These are phyloP conservation scores for Jackrogersella multiformis DNA, from an alignment of 495 filamentous ascomycete species.

Conservation along the genomic window DNA sequence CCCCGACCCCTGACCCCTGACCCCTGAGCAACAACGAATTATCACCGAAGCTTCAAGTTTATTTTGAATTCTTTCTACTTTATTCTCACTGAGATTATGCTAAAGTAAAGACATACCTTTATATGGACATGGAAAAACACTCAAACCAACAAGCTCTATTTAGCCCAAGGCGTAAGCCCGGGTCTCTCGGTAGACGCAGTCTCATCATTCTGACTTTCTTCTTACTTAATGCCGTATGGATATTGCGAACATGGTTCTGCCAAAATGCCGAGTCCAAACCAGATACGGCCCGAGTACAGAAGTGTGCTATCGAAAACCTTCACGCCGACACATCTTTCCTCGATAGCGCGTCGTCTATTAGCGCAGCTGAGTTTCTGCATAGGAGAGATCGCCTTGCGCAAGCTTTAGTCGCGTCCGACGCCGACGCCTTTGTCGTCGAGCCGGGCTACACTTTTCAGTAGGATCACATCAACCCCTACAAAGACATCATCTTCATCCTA, in stretches of 20 bases:
- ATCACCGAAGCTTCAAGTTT: too few species aligned
- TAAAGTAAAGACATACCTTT: too few species aligned
- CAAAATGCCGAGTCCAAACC: neutral
- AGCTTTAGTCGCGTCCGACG: slow-evolving; percentile 54
- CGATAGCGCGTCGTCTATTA: slow-evolving; percentile 52
- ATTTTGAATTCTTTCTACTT: too few species aligned
- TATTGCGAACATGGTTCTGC: slow-evolving; percentile 3
- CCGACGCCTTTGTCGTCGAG: slow-evolving; percentile 63
- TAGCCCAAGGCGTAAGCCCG: neutral
- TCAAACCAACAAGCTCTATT: neutral
- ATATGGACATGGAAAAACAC: slow-evolving; percentile 12
- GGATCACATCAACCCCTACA: neutral
- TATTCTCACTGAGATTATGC: too few species aligned
- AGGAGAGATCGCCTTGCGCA: slow-evolving; percentile 58
- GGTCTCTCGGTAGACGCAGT: neutral
- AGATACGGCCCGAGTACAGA: slow-evolving; percentile 45
- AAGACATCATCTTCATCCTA: neutral
- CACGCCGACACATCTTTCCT: slow-evolving; percentile 57
- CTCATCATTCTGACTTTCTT: neutral
- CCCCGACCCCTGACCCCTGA: too few species aligned
- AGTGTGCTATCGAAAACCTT: slow-evolving; percentile 58
- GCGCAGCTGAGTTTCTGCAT: slow-evolving; percentile 53
- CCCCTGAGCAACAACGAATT: too few species aligned
- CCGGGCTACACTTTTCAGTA: slow-evolving; percentile 65
- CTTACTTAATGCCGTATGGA: slow-evolving; percentile 3